Base-by-base conservation (phyloP, 2,329 filamentous ascomycete species). In the Annulohypoxylon truncatum region DNA sequence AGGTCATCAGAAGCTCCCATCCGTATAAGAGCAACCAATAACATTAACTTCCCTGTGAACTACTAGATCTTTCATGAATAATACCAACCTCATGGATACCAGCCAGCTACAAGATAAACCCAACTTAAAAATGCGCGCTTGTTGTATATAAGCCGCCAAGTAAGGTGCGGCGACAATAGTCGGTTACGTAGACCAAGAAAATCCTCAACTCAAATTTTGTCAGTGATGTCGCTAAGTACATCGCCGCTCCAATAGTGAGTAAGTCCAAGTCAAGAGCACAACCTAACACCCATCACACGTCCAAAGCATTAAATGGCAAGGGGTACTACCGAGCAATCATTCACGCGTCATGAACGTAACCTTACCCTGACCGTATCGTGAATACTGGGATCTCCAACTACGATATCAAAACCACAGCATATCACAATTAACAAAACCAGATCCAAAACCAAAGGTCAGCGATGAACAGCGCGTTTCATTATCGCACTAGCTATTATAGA, bases 401-500 rank as follows among this genome's bases (percentile, higher is more conserved):
- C 4, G n/a, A 15, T 12, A 47, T 13, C 9, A 13, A 28, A n/a
- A 48, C 2, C 24, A 48, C 26, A 28, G 12, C 24, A 28, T 26
- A 46, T 9, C 40, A 46, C 31, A 12, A 20, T 12, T 4, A 8
- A 46, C 15, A 18, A 5, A 24, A 3, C 10, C 35, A 38, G 2
- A 8, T 4, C 18, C 35, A 29, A 13, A 38, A 13, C 13, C 13
- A 56, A 56, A 38, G 18, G 35, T 20, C n/a, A 20, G 4, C 28
- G 22, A 46, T 26, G 12, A 56, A 57, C 46, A 47, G 28, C 46
- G 46, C 48, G 26, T 40, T 18, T 42, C 51, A 48, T 65, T 57
- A 40, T 42, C 22, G 48, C 51, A 51, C 20, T 61, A 58, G 22
- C 22, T 48, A 48, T 61, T 61, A 48, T 50, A 63, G 42, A 56